Evolutionary conservation across 768 basidiomycete species (phyloP).

Genomic region (Lyophyllum atratum): DNA sequence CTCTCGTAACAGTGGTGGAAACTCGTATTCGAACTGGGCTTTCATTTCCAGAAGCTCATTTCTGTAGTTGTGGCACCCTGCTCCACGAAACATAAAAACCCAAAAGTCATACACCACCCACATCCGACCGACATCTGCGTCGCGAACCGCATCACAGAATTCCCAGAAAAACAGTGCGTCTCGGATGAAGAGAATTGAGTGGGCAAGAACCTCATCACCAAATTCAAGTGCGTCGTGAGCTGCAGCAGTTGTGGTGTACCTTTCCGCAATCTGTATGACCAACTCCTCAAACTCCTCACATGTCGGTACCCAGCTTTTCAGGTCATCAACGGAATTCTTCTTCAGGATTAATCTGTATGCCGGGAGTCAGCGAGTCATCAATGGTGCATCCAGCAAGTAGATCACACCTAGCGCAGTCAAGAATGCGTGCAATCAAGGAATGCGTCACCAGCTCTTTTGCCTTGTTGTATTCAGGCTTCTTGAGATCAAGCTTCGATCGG

Average conservation of each 20-base stretch:
- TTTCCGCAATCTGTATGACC: neutral
- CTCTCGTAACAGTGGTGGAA: slow-evolving; percentile 1
- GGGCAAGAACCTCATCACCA: slow-evolving; percentile 13
- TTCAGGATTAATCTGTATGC: too few species aligned
- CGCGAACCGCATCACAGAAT: slow-evolving; percentile 14
- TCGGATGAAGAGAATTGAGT: slow-evolving; percentile 13
- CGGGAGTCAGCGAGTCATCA: too few species aligned
- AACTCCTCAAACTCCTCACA: too few species aligned
- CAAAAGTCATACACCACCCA: slow-evolving; percentile 15
- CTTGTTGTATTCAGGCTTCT: slow-evolving; percentile 12
- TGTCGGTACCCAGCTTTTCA: too few species aligned
- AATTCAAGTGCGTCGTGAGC: slow-evolving; percentile 10
- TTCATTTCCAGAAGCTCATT: slow-evolving; percentile 17
- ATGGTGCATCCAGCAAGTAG: neutral
- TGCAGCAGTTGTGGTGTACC: slow-evolving; percentile 7
- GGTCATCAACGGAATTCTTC: too few species aligned
- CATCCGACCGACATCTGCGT: slow-evolving; percentile 20
- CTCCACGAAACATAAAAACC: slow-evolving; percentile 15
- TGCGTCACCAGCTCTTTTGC: neutral
- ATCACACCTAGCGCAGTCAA: slow-evolving; percentile 4
- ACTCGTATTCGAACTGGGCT: slow-evolving; percentile 14
- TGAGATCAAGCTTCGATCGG: slow-evolving; percentile 9
- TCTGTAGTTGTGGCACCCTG: slow-evolving; percentile 16
- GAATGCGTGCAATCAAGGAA: neutral
- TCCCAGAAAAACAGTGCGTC: slow-evolving; percentile 17